phyloP scores from a whole-genome alignment of 2,329 filamentous ascomycete genomes.

The Penicillium thymicola region DNA sequence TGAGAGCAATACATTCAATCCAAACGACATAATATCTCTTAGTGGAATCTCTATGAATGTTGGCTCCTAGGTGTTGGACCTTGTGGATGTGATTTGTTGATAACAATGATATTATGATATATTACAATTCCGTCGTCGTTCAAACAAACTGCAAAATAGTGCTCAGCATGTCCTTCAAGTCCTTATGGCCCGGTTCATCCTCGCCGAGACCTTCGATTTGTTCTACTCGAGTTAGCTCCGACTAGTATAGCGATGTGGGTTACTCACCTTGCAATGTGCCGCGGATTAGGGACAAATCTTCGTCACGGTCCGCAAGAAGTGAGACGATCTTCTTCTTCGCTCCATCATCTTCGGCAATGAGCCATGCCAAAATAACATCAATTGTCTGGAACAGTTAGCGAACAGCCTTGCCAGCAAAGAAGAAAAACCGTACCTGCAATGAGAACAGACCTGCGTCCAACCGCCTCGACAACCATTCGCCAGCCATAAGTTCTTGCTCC shows the following conservation, averaged over 20 bases:
- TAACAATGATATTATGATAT: neutral
- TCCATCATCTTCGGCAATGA: constrained; percentile 82
- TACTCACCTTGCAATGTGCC: constrained; percentile 61
- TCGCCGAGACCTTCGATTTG: constrained; percentile 60
- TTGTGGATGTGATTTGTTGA: neutral
- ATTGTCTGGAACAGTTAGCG: constrained; percentile 51
- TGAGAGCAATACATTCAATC: neutral
- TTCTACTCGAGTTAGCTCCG: constrained; percentile 40
- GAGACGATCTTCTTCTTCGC: constrained; percentile 63
- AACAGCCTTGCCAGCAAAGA: neutral
- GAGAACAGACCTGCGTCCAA: constrained; percentile 83
- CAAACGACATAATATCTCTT: neutral
- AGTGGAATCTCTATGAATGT: neutral
- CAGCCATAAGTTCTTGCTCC: constrained; percentile 59
- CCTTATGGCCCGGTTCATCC: constrained; percentile 52
- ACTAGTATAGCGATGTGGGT: neutral
- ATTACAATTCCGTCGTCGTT: constrained; percentile 4
- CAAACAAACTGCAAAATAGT: constrained; percentile 51
- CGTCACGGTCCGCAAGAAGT: constrained; percentile 65
- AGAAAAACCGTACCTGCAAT: constrained; percentile 54
- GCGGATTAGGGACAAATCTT: constrained; percentile 61
- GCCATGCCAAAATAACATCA: constrained; percentile 84
- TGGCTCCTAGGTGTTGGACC: neutral
- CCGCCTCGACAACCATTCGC: constrained; percentile 70
- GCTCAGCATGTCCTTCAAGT: constrained; percentile 62